A percentile compares a stretch with the other conserved stretches of the same genome.
phyloP scores from a whole-genome alignment of 2,329 filamentous ascomycete species.

The Bipolaris cookei region DNA sequence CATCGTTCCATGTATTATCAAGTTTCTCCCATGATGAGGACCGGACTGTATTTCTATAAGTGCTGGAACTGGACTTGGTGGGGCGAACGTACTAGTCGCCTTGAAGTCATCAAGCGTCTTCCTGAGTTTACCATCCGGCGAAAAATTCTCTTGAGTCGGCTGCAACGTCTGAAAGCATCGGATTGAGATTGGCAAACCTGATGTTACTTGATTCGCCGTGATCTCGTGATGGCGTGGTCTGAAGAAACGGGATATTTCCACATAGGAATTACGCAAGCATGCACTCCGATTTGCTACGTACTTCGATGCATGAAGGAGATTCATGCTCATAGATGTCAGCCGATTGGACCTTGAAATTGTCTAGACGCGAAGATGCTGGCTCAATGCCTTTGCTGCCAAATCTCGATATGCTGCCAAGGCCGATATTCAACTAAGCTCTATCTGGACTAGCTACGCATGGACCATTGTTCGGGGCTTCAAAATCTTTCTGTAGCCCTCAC shows the following conservation, averaged over 20 bases:
- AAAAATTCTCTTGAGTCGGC: background rate
- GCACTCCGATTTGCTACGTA: slow-evolving; percentile 18
- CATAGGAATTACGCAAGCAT: slow-evolving; percentile 39
- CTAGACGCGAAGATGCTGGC: background rate
- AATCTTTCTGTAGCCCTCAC: slow-evolving; percentile 37
- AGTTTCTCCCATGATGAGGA: slow-evolving; percentile 32
- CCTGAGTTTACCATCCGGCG: slow-evolving; percentile 26
- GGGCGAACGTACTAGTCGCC: slow-evolving; percentile 33
- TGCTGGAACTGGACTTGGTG: background rate
- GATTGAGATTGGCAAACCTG: slow-evolving; percentile 15
- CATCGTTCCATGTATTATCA: slow-evolving; percentile 45
- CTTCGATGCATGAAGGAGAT: slow-evolving; percentile 28
- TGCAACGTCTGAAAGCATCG: slow-evolving; percentile 25
- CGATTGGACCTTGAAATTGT: background rate
- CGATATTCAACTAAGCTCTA: slow-evolving; percentile 23
- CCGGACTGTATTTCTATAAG: slow-evolving; percentile 22
- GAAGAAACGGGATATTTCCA: slow-evolving; percentile 44
- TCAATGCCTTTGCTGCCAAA: background rate
- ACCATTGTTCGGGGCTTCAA: slow-evolving; percentile 35
- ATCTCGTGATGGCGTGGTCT: slow-evolving; percentile 41
- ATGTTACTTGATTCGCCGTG: slow-evolving; percentile 17
- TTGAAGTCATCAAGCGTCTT: slow-evolving; percentile 43
- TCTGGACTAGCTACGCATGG: slow-evolving; percentile 30
- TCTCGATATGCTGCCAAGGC: slow-evolving; percentile 22
- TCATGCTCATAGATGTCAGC: slow-evolving; percentile 24